phyloP scores from a whole-genome alignment of 768 basidiomycete genomes.

The Boletus pseudopeckii region DNA sequence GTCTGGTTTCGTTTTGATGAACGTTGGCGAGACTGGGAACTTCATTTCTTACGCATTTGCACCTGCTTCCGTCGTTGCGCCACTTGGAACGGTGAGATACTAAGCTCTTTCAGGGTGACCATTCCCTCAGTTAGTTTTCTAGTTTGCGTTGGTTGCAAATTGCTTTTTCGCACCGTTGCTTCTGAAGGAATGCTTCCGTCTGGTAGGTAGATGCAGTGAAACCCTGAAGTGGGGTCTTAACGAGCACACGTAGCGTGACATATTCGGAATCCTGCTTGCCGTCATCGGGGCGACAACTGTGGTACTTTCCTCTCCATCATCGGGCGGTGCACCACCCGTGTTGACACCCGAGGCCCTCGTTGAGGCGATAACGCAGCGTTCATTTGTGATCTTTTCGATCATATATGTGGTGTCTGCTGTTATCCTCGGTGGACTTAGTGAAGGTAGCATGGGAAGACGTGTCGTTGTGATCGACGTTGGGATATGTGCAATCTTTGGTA shows the following conservation, averaged over 20 bases:
- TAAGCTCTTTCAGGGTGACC: not conserved
- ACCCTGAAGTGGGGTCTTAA: conserved; percentile 12
- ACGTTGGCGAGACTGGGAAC: conserved; percentile 86
- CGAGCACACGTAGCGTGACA: conserved; percentile 53
- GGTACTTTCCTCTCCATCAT: conserved; percentile 75
- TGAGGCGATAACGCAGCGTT: conserved; percentile 60
- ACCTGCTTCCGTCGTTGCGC: conserved; percentile 90
- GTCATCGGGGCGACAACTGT: conserved; percentile 89
- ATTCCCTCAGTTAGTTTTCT: not conserved
- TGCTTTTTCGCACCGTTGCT: conserved; percentile 90
- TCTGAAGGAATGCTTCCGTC: conserved; percentile 78
- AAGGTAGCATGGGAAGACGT: conserved; percentile 55
- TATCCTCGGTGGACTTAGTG: conserved; percentile 64
- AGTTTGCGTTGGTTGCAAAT: conserved; percentile 94
- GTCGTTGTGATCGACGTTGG: conserved; percentile 86
- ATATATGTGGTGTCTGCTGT: conserved; percentile 57
- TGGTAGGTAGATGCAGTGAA: conserved; percentile 38
- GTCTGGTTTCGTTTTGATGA: conserved; percentile 85
- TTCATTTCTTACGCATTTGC: conserved; percentile 90
- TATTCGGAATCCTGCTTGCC: conserved; percentile 75
- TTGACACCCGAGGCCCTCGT: conserved; percentile 68
- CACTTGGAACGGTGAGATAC: conserved; percentile 81
- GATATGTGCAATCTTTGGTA: conserved; percentile 82
- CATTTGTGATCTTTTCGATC: conserved; percentile 74
- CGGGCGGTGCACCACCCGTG: conserved; percentile 51